Evolutionary conservation across 1,284 basidiomycete species (phyloP).

Genomic region (Ceratobasidium papillatum): DNA sequence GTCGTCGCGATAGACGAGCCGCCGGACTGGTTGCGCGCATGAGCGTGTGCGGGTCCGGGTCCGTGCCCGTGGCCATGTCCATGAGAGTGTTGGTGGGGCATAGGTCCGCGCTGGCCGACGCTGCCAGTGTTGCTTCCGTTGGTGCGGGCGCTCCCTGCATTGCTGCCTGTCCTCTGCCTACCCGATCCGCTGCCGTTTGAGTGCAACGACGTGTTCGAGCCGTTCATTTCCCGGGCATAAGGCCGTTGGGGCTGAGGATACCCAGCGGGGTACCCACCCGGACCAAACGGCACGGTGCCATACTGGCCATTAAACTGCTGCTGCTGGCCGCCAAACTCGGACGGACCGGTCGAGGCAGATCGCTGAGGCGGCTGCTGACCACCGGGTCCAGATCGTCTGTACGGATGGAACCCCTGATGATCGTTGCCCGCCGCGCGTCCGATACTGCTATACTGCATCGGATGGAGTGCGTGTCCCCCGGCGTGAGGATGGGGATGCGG

Average conservation of each 20-base stretch:
- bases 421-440: conserved; percentile 5
- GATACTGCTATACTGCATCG: conserved; percentile 55
- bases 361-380: background rate
- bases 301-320: conserved; percentile 27
- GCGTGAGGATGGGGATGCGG: conserved; percentile 61
- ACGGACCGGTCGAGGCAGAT: background rate
- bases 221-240: conserved; percentile 62
- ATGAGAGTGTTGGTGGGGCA: conserved; percentile 31
- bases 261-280: background rate
- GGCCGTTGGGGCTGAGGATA: conserved; percentile 58
- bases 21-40: conserved; percentile 53
- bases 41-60: conserved; percentile 48
- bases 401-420: conserved; percentile 41
- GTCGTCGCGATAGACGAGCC: conserved; percentile 2
- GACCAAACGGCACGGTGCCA: background rate
- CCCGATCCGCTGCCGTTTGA: conserved; percentile 28
- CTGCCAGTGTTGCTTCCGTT: conserved; percentile 1
- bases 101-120: conserved; percentile 46
- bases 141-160: conserved; percentile 14
- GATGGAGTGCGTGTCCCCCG: conserved; percentile 54
- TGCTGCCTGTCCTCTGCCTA: conserved; percentile 20
- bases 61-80: conserved; percentile 7
- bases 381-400: conserved; percentile 22
- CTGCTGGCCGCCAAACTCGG: conserved; percentile 2
- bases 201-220: conserved; percentile 40